Evolutionary conservation across 768 basidiomycete genomes (phyloP).

Genomic region (Auriscalpium microsporum): DNA sequence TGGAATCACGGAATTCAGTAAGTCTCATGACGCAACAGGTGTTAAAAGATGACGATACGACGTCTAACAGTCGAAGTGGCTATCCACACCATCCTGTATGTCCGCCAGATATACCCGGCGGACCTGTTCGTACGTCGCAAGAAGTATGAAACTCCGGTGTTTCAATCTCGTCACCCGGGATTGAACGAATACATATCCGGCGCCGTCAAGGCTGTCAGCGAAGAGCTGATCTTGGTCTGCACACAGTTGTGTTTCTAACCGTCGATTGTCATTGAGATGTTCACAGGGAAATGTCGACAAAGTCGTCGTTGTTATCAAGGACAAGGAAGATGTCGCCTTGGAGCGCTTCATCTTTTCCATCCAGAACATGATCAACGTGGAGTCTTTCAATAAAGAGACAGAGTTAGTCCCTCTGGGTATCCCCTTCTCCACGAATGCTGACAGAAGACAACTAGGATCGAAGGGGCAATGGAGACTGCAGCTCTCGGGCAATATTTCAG

Average conservation of each 20-base stretch:
- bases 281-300: conserved; percentile 69
- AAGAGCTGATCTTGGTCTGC: conserved; percentile 60
- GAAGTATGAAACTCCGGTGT: conserved; percentile 88
- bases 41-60: not conserved
- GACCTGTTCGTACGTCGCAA: conserved; percentile 81
- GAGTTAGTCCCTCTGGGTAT: conserved; percentile 34
- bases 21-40: conserved; percentile 16
- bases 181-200: conserved; percentile 88
- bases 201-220: conserved; percentile 70
- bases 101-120: conserved; percentile 83
- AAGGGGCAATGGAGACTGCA: conserved; percentile 56
- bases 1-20: conserved; percentile 68
- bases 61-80: conserved; percentile 74
- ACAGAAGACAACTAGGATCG: conserved; percentile 38
- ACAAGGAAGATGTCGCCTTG: conserved; percentile 68
- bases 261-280: not conserved
- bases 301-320: conserved; percentile 78
- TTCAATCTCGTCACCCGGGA: conserved; percentile 86
- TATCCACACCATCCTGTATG: conserved; percentile 86
- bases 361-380: conserved; percentile 71
- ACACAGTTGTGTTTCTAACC: not conserved
- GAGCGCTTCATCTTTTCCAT: conserved; percentile 87
- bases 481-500: conserved; percentile 72
- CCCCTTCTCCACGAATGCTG: not conserved
- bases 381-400: conserved; percentile 60